phyloP scores from a whole-genome alignment of 179 eudicot species.

The Spergularia azorica region DNA sequence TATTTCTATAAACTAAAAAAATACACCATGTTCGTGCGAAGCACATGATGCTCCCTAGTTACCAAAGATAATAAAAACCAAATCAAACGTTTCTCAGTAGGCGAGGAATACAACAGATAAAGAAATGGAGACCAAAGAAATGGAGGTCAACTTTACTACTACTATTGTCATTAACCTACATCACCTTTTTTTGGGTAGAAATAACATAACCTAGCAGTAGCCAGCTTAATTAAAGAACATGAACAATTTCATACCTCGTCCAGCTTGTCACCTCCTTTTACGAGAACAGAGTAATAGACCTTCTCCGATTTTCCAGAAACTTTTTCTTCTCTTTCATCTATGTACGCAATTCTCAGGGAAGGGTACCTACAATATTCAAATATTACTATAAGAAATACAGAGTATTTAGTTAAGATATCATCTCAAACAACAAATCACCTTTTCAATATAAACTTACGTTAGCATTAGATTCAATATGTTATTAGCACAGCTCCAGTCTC shows the following conservation, averaged over 20 bases:
- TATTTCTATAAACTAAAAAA: too few relatives aligned
- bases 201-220: not conserved
- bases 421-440: conserved; percentile 2
- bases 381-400: conserved; percentile 15
- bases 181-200: conserved; percentile 10
- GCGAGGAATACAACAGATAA: conserved; percentile 1
- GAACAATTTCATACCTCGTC: conserved; percentile 70
- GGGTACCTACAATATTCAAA: conserved; percentile 64
- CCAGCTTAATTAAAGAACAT: not conserved
- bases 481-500: conserved; percentile 70
- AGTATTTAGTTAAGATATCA: not conserved
- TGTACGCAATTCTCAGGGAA: conserved; percentile 91
- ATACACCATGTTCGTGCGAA: too few relatives aligned
- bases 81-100: conserved; percentile 8
- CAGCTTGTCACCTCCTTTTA: conserved; percentile 85
- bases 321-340: conserved; percentile 85
- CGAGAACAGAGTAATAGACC: conserved; percentile 90
- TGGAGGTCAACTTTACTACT: not conserved
- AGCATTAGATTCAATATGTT: conserved; percentile 90
- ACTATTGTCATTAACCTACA: conserved; percentile 9
- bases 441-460: conserved; percentile 48
- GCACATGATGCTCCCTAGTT: too few relatives aligned
- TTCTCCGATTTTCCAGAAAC: conserved; percentile 58
- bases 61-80: not conserved
- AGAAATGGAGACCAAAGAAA: conserved; percentile 4